Base-by-base conservation (phyloP, 805 yeast genomes). In the Millerago galiae region DNA sequence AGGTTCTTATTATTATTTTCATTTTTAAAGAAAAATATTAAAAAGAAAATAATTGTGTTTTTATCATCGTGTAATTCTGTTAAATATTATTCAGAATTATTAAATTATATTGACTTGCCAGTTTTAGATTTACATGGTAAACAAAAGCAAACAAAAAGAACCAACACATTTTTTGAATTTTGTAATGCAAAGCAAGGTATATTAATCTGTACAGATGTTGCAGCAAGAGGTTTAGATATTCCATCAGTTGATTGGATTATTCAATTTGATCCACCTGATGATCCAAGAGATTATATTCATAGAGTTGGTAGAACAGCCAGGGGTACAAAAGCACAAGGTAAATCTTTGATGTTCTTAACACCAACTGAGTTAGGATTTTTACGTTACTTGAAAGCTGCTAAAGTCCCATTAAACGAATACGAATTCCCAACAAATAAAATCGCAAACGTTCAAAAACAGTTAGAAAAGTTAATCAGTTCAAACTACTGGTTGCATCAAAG, bases 261-360 rank as follows among this genome's bases (percentile, higher is more conserved):
- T 51, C 99, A 93, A 71, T 93, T 88, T 60, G 99, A 93, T 65
- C 99, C 99, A 43, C 99, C 99, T 63, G 99, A 93, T 82, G 99
- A 93, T 68, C 99, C 99, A 66, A 81, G 98, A 69, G 98, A 93
- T 67, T 93, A 93, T 64, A 93, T 93, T 54, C 99, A 93, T 70
- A 81, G 99, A 66, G 99, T 93, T 30, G 99, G 99, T 52, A 83
- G 99, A 73, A 93, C 99, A 24, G 99, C 99, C 30, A 83, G 99
- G 72, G 95, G 95, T 51, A 77, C 83, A 11, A 60, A 76, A 38
- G 98, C 96, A 44, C 82, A 81, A 60, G 99, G 99, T 56, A 86
- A 82, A 66, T 87, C 96, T 9, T 71, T 93, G 48, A 90, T 93
- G 98, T 93, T 93, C 65, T 73, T 93, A 62, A 82, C 91, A 8